Evolutionary conservation across 2,329 filamentous ascomycete genomes (phyloP), one percentile per base, ranked within the genome.

Genomic region (Fusarium nodosum): DNA sequence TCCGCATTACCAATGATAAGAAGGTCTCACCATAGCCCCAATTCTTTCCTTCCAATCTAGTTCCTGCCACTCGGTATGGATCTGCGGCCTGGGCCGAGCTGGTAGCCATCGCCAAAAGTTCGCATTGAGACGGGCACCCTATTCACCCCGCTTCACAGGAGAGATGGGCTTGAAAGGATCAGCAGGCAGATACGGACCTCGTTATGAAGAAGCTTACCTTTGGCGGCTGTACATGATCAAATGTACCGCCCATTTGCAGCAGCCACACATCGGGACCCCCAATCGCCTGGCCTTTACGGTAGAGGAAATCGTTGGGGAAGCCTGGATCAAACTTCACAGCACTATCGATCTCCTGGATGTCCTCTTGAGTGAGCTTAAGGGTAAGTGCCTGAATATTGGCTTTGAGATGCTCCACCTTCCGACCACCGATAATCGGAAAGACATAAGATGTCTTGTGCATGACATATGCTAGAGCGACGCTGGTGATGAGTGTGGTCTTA

Each of bases 361-460:
- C 90, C 62, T 90, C 84, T 0, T 82, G 76, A 0, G 81, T 85
- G 36, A 94, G 80, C 56, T 84, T 79, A 42, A 93, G 80, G 2
- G 82, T 83, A 38, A 94, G 81, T 0, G 90, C 89, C 72, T 90
- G 86, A 68, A 93, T 90, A 73, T 93, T 93, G 60, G 83, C 84
- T 74, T 89, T 86, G 41, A 94, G 80, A 75, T 94, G 91, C 51
- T 90, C 87, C 12, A 92, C 77, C 71, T 89, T 93, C 13, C 91
- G 85, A 1, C 90, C 89, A 13, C 91, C 91, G 7, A 93, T 82
- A 41, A 94, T 88, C 2, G 92, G 92, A 74, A 92, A 93, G 15
- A 93, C 89, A 72, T 92, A 88, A 0, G 90, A 87, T 1, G 89
- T 82, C 80, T 93, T 93, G 68, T 88, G 85, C 84, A 92, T 86